phyloP scores from a whole-genome alignment of 345 rosid genomes.

The Eucalyptus paniculata region DNA sequence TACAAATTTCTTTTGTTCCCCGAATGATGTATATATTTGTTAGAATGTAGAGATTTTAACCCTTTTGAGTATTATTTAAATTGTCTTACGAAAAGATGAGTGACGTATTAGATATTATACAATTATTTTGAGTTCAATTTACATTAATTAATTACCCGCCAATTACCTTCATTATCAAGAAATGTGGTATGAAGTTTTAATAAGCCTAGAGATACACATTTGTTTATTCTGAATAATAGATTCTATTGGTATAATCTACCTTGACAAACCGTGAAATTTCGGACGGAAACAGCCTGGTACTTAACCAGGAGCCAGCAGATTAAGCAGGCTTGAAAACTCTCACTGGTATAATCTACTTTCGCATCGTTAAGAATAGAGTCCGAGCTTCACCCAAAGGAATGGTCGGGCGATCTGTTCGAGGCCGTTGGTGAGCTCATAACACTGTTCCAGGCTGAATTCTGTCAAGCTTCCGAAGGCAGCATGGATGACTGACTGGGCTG shows the following conservation, averaged over 20 bases:
- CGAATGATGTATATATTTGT: not conserved
- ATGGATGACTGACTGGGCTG: constrained; percentile 21
- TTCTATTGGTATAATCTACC: not conserved
- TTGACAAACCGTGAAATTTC: not conserved
- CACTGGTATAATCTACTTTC: not conserved
- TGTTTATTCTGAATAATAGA: not conserved
- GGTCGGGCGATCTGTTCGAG: constrained; percentile 7
- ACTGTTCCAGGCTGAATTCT: constrained; percentile 5
- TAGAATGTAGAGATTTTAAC: not conserved
- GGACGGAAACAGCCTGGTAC: not conserved
- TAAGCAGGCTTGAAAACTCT: not conserved
- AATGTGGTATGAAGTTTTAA: no score
- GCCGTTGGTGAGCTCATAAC: constrained; percentile 16
- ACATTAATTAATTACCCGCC: not conserved
- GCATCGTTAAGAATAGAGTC: no score
- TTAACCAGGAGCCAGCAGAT: not conserved
- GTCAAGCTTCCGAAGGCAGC: constrained; percentile 30
- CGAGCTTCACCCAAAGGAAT: constrained; percentile 8
- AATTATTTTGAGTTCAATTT: not conserved
- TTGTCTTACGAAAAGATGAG: not conserved
- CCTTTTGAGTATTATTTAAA: not conserved
- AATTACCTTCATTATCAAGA: not conserved
- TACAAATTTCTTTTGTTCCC: not conserved
- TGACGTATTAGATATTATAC: not conserved
- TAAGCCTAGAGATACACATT: no score